These are phyloP conservation scores for Melanopsichium pennsylvanicum DNA, from an alignment of 1,284 basidiomycete genomes.

Conservation along the genomic window DNA sequence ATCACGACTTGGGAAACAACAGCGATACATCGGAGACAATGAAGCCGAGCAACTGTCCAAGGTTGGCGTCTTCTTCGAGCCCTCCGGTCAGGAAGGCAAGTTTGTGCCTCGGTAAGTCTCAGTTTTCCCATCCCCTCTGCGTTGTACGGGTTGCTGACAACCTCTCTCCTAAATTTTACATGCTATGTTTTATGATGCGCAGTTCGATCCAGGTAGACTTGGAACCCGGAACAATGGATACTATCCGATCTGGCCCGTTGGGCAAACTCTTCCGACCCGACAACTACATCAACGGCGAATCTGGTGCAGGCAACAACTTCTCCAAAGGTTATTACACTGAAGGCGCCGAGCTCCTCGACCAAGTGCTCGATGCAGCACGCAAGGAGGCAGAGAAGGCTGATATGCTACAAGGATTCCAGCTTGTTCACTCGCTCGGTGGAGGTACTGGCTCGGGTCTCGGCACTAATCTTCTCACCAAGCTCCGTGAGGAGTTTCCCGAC, in stretches of 20 bases:
- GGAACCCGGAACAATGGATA: conserved; percentile 87
- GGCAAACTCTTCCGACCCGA: conserved; percentile 86
- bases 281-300: conserved; percentile 74
- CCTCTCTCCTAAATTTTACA: too few relatives aligned
- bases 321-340: conserved; percentile 73
- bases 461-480: conserved; percentile 63
- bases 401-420: conserved; percentile 89
- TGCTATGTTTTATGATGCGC: conserved; percentile 70
- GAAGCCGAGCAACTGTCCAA: conserved; percentile 53
- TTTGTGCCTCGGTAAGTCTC: conserved; percentile 58
- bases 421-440: conserved; percentile 90
- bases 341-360: conserved; percentile 84
- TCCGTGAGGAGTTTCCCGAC: conserved; percentile 68
- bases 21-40: conserved; percentile 60
- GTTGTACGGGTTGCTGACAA: neutral
- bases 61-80: conserved; percentile 65
- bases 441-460: conserved; percentile 69
- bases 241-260: conserved; percentile 72
- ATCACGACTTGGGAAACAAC: too few relatives aligned
- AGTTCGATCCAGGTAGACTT: conserved; percentile 90
- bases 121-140: neutral
- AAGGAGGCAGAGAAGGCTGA: conserved; percentile 77
- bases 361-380: conserved; percentile 72
- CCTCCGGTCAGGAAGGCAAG: conserved; percentile 58
- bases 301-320: conserved; percentile 89